A percentile compares a stretch with the other conserved stretches of the same genome.
Evolutionary conservation across 768 basidiomycete species (phyloP).

Genomic region (Hygrophorus russula): DNA sequence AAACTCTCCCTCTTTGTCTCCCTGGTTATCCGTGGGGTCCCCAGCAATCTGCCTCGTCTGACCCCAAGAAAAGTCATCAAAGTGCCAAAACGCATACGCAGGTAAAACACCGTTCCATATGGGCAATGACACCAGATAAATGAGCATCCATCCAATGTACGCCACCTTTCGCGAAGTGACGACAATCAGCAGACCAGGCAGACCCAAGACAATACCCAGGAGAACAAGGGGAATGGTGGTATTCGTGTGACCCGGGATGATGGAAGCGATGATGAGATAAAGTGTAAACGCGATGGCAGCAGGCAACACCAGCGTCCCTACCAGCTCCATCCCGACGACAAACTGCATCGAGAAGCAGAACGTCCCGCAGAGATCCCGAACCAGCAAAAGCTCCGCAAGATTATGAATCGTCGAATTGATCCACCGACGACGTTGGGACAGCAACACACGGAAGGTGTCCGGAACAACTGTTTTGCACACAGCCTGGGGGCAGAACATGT

Average conservation of each 20-base stretch:
- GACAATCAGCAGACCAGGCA: constrained; percentile 92
- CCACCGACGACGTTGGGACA: constrained; percentile 97
- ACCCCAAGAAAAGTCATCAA: constrained; percentile 98
- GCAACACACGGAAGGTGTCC: constrained; percentile 85
- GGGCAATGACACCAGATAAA: constrained; percentile 87
- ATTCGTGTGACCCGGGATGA: constrained; percentile 68
- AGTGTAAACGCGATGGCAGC: constrained; percentile 96
- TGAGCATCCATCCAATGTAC: constrained; percentile 95
- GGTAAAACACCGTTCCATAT: constrained; percentile 97
- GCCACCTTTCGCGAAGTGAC: constrained; percentile 90
- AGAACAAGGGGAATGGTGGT: constrained; percentile 88
- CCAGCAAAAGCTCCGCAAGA: constrained; percentile 85
- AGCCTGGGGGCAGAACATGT: constrained; percentile 97
- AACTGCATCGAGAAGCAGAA: constrained; percentile 99
- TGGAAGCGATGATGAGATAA: constrained; percentile 82
- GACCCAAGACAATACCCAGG: constrained; percentile 88
- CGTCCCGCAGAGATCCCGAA: constrained; percentile 96
- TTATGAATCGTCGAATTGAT: constrained; percentile 99
- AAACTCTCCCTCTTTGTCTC: constrained; percentile 95
- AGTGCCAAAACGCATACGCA: constrained; percentile 97
- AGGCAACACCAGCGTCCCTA: constrained; percentile 91
- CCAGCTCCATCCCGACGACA: constrained; percentile 96
- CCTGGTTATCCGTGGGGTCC: constrained; percentile 50
- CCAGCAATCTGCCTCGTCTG: constrained; percentile 80
- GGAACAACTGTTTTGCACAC: constrained; percentile 99